These are phyloP conservation scores for Teratosphaeria nubilosa DNA, from an alignment of 2,329 filamentous ascomycete genomes.

Conservation along the genomic window DNA sequence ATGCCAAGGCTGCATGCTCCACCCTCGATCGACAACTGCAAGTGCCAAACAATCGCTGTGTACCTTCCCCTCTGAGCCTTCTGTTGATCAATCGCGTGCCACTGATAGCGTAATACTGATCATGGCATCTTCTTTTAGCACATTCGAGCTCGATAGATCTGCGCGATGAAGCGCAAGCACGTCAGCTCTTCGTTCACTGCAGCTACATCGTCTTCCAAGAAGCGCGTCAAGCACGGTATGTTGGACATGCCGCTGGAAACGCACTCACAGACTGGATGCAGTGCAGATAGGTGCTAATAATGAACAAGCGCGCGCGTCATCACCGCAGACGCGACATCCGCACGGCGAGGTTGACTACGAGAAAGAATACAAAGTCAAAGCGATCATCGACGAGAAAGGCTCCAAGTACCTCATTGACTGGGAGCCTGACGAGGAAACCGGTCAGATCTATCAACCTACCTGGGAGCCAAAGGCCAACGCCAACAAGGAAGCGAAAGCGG, in stretches of 20 bases:
- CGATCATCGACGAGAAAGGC: slow-evolving; percentile 25
- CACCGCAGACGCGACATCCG: slow-evolving; percentile 10
- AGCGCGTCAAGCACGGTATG: slow-evolving; percentile 4
- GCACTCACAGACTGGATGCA: neutral
- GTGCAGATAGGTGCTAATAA: neutral
- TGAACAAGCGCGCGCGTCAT: neutral
- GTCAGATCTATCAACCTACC: slow-evolving; percentile 37
- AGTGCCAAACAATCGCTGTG: neutral
- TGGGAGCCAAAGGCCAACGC: slow-evolving; percentile 40
- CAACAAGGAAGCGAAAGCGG: slow-evolving; percentile 25
- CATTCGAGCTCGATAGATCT: neutral
- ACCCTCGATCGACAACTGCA: neutral
- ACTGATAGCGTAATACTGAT: neutral
- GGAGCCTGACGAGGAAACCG: slow-evolving; percentile 43
- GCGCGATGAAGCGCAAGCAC: slow-evolving; percentile 12
- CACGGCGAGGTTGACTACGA: slow-evolving; percentile 17
- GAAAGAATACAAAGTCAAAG: slow-evolving; percentile 18
- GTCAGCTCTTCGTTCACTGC: neutral
- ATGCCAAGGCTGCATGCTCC: neutral
- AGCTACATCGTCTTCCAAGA: slow-evolving; percentile 1
- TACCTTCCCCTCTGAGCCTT: neutral
- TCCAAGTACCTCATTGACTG: slow-evolving; percentile 47
- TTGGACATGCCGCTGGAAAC: neutral
- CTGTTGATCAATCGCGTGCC: neutral
- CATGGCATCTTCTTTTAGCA: neutral